Base-by-base conservation (phyloP, 192 early-diverging fungal species). In the Podila clonocystis region DNA sequence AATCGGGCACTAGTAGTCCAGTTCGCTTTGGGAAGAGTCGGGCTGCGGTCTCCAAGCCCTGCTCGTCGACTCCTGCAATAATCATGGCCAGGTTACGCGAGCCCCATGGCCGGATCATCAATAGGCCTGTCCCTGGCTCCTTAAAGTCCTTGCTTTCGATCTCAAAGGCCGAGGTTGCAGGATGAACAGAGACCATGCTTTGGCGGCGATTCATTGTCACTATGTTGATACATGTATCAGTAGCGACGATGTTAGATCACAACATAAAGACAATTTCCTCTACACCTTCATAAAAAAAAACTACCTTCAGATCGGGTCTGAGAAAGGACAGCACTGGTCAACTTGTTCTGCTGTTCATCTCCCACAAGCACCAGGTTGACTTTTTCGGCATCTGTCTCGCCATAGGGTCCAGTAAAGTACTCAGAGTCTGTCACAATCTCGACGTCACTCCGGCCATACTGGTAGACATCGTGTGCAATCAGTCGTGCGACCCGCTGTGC, bases 321-420 rank as follows among this genome's bases (percentile, higher is more conserved):
- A 1, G 33, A 55, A 26, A 86, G 73, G 33, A 84, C 63, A 30
- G 73, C 6, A 3, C 63, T 58, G 13, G 92, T 90, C 49, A 84
- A 85, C 4, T 61, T 29, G 67, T 93, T 93, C 62, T 92, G 89
- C 38, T 76, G 64, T 1, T 83, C 79, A 58, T 86, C 91, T 31
- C 92, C 92, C 33, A 93, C 72, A 11, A 93, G 84, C 6, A 93
- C 85, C 33, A 91, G 33, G 52, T 93, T 93, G 26, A 83, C 75
- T 62, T 69, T 67, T 11, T 69, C 33, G 20, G 5, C 26, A 13
- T 13, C 19, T 20, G 31, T 9, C 12, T 24, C 49, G 62, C 24
- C 74, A 13, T 79, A 63, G 20, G 84, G 50, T 15, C 76, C 79
- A 20, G 82, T 82, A 8, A 79, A 58, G 8, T 85, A 86, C 63